Conservation (phyloP, 208 protist genomes). For the Tritrichomonas foetus region DNA sequence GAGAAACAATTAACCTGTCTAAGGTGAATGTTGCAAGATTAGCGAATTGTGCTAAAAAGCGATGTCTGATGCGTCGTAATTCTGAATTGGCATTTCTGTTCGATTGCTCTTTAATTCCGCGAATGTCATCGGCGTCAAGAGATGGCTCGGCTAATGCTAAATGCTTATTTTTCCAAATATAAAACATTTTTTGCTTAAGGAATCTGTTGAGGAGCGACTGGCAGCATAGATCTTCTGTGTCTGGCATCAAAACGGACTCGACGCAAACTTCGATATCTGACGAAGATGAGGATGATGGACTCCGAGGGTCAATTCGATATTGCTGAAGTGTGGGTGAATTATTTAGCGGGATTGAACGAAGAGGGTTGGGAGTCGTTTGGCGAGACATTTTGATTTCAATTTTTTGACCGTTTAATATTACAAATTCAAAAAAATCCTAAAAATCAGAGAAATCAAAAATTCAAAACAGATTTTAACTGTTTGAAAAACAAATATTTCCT, state of each 20-base stretch:
- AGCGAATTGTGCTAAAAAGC: background rate
- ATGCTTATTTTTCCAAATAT: background rate
- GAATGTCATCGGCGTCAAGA: background rate
- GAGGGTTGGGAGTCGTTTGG: too few relatives aligned
- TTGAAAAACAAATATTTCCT: too few relatives aligned
- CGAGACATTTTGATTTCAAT: too few relatives aligned
- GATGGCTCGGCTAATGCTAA: background rate
- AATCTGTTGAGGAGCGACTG: background rate
- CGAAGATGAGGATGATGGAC: background rate
- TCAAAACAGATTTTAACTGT: too few relatives aligned
- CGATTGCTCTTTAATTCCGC: background rate
- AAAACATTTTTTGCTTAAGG: background rate
- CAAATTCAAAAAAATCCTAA: too few relatives aligned
- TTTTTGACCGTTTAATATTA: too few relatives aligned
- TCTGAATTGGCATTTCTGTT: background rate
- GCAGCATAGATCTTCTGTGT: background rate
- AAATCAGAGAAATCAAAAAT: too few relatives aligned
- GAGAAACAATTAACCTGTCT: background rate
- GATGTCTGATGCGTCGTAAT: background rate
- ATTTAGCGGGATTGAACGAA: background rate
- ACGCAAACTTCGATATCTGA: constrained; percentile 18
- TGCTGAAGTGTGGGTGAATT: background rate
- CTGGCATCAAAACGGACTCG: background rate
- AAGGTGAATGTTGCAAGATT: background rate
- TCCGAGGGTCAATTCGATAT: background rate